Evolutionary conservation across 1,139 yeast species (phyloP), one percentile per base, ranked within the genome.

Genomic region (Hemisphaericaspora xylofermentans): DNA sequence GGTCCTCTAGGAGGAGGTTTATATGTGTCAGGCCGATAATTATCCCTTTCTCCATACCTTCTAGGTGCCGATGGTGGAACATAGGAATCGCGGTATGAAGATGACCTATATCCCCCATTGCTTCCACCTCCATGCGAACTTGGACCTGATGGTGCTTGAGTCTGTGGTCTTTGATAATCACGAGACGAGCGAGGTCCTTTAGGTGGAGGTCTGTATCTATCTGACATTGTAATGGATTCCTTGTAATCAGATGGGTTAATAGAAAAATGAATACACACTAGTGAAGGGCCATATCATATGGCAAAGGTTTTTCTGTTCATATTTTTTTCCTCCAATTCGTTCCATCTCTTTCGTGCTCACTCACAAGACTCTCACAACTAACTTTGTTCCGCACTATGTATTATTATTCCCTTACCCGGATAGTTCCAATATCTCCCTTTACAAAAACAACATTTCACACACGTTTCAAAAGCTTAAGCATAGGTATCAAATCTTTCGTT

Each of bases 151-250:
- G 50, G 48, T 13, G 52, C 28, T 27, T 17, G 25, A 5, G 16
- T 4, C 13, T 25, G 25, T 18, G 33, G 35, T 14, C 39, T 18
- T 19, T 38, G 43, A 34, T 34, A 41, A 35, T 41, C 43, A 24
- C 43, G 38, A 15, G 36, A 29, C 14, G 41, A 35, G 8, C 43
- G 33, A 5, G 52, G 49, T 16, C 48, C 52, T 38, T 31, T 45
- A 25, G 48, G 39, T 22, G 39, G 35, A 22, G 68, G 73, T 54
- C 71, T 68, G 46, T 66, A 66, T 46, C 68, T 61, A 42, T 71
- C 76, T 28, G 76, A 68, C 77, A 71, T 71, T 25, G 6, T 13
- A 9, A 21, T 6, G 6, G 24, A 21, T 21, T n/a, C n/a, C n/a
- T n/a, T n/a, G n/a, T n/a, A n/a, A n/a, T n/a, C n/a, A n/a, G n/a